phyloP scores from a whole-genome alignment of 129 eudicot genomes.

The Pittosporum tobira region DNA sequence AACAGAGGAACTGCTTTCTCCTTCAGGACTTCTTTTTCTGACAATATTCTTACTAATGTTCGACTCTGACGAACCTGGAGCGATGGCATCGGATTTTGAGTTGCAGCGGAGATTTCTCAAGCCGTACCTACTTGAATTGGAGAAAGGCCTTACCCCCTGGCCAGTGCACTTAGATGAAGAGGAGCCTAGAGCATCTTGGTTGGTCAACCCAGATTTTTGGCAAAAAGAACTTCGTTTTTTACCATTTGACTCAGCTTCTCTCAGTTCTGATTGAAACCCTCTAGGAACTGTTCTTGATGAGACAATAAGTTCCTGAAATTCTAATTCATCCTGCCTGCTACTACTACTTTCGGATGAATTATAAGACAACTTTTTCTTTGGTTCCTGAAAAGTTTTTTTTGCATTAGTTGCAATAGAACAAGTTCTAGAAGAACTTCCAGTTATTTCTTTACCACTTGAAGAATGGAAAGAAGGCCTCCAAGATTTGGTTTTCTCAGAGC shows the following conservation, averaged over 20 bases:
- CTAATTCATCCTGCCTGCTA: conserved; percentile 28
- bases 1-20: conserved; percentile 51
- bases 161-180: conserved; percentile 20
- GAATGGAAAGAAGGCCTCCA: conserved; percentile 29
- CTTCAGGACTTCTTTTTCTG: conserved; percentile 43
- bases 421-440: conserved; percentile 36
- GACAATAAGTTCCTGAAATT: conserved; percentile 12
- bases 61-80: conserved; percentile 27
- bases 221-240: conserved; percentile 23
- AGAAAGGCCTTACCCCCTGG: conserved; percentile 8
- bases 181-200: conserved; percentile 28
- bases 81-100: conserved; percentile 31
- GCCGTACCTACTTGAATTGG: conserved; percentile 19
- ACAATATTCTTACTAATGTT: conserved; percentile 19
- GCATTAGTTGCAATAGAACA: conserved; percentile 10
- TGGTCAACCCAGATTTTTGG: conserved; percentile 25
- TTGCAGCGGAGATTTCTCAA: conserved; percentile 36
- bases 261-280: conserved; percentile 15
- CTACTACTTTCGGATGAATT: conserved; percentile 30
- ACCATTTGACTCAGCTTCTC: conserved; percentile 16
- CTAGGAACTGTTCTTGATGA: conserved; percentile 16
- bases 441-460: conserved; percentile 38
- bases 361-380: conserved; percentile 29
- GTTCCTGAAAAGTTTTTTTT: conserved; percentile 24
- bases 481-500: conserved; percentile 43